These are phyloP conservation scores for Talaromyces adpressus DNA, from an alignment of 495 filamentous ascomycete genomes.

Conservation along the genomic window DNA sequence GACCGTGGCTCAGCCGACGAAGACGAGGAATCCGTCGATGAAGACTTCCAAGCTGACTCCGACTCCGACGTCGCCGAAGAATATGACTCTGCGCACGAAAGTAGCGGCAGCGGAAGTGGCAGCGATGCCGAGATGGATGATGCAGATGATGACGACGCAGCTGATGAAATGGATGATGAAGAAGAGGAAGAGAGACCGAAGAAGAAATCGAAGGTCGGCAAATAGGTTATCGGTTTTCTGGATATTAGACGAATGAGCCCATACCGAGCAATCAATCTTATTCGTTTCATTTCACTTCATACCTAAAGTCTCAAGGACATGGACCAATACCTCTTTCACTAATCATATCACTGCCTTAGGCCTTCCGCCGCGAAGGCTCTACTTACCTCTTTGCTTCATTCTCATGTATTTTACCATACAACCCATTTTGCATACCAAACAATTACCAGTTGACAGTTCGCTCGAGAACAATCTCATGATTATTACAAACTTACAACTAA, in stretches of 20 bases:
- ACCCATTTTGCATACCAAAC: background rate
- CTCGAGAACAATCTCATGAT: too few relatives aligned
- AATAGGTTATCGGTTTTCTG: conserved; percentile 16
- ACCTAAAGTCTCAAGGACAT: background rate
- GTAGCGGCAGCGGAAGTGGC: conserved; percentile 61
- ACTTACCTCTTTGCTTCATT: background rate
- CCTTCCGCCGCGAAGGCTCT: too few relatives aligned
- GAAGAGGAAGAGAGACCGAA: conserved; percentile 45
- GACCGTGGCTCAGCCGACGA: conserved; percentile 92
- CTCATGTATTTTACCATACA: background rate
- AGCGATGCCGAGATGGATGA: conserved; percentile 60
- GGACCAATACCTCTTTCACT: too few relatives aligned
- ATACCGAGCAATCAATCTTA: background rate
- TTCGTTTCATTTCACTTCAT: background rate
- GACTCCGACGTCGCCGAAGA: conserved; percentile 97
- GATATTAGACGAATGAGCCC: background rate
- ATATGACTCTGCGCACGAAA: conserved; percentile 85
- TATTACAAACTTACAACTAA: too few relatives aligned
- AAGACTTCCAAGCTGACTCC: conserved; percentile 87
- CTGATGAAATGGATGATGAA: conserved; percentile 36
- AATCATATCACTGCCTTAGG: too few relatives aligned
- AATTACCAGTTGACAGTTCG: background rate
- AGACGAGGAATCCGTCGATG: conserved; percentile 88
- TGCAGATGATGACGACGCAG: conserved; percentile 47
- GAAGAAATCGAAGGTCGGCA: conserved; percentile 59